Conservation (phyloP, 208 protist species). For the Leishmania turanica region DNA sequence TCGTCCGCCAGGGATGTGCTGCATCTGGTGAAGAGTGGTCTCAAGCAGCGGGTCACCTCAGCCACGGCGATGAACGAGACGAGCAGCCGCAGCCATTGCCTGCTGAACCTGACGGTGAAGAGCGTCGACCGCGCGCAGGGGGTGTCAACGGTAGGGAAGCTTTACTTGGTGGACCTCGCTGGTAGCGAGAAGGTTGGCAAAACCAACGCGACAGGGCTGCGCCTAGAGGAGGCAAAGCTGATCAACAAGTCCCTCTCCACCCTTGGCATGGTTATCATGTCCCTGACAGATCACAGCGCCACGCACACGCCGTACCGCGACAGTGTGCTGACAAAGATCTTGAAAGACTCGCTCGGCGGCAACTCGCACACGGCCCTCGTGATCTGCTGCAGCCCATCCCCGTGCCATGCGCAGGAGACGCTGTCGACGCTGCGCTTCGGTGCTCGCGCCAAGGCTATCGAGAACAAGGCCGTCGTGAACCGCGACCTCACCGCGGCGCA, state of each 20-base stretch:
- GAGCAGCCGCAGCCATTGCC: slow-evolving; percentile 87
- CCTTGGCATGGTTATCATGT: slow-evolving; percentile 86
- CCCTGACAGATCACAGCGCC: slow-evolving; percentile 62
- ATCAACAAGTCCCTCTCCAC: slow-evolving; percentile 93
- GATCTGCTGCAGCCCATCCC: slow-evolving; percentile 84
- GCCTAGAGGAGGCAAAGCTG: slow-evolving; percentile 92
- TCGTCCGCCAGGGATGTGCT: slow-evolving; percentile 84
- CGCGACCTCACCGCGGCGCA: slow-evolving; percentile 72
- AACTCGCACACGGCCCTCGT: slow-evolving; percentile 92
- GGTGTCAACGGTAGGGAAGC: slow-evolving; percentile 82
- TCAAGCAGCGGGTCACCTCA: slow-evolving; percentile 71
- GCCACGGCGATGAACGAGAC: slow-evolving; percentile 90
- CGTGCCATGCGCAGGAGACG: slow-evolving; percentile 84
- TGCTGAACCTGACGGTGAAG: slow-evolving; percentile 84
- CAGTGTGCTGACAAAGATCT: slow-evolving; percentile 86
- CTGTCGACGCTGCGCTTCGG: slow-evolving; percentile 91
- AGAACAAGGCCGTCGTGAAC: slow-evolving; percentile 87
- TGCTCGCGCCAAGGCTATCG: slow-evolving; percentile 80
- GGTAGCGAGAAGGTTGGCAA: slow-evolving; percentile 90
- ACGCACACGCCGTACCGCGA: slow-evolving; percentile 88
- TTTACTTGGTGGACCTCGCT: slow-evolving; percentile 92
- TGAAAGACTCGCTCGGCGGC: slow-evolving; percentile 90
- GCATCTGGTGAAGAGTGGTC: slow-evolving; percentile 74
- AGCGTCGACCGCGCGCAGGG: slow-evolving; percentile 48
- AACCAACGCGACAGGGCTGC: slow-evolving; percentile 80